phyloP scores from a whole-genome alignment of 1,284 basidiomycete species.

The Apiotrichum veenhuisii region DNA sequence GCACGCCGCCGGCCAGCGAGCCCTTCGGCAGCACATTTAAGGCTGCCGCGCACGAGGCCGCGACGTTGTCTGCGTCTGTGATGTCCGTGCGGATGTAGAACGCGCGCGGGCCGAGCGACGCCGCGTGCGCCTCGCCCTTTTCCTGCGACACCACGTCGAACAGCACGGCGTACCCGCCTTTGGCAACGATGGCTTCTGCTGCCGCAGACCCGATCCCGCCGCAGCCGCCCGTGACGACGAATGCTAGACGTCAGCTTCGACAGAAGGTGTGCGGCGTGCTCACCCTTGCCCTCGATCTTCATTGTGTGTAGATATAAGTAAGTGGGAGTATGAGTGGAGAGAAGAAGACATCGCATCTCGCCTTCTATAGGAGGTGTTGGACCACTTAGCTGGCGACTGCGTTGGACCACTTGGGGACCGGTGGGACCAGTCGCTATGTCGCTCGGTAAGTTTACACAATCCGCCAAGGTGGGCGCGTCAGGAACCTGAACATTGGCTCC shows the following conservation, averaged over 20 bases:
- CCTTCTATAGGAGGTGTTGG: too few relatives aligned
- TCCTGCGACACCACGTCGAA: conserved; percentile 24
- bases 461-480: too few relatives aligned
- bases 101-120: too few relatives aligned
- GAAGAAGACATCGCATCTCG: too few relatives aligned
- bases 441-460: too few relatives aligned
- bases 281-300: conserved; percentile 16
- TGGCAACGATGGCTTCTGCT: conserved; percentile 19
- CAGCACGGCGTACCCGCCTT: conserved; percentile 20
- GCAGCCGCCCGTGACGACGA: conserved; percentile 28
- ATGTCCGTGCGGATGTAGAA: too few relatives aligned
- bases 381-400: too few relatives aligned
- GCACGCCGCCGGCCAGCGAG: conserved; percentile 28
- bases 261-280: not conserved
- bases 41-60: conserved; percentile 9
- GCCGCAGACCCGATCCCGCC: conserved; percentile 25
- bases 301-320: not conserved
- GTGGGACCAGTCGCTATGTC: too few relatives aligned
- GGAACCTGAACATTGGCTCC: too few relatives aligned
- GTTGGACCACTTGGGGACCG: too few relatives aligned
- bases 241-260: conserved; percentile 8
- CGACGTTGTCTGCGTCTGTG: conserved; percentile 4
- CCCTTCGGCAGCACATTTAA: conserved; percentile 24
- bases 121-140: conserved; percentile 17
- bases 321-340: too few relatives aligned